A percentile compares a stretch with the other conserved stretches of the same genome.
phyloP scores from a whole-genome alignment of 306 rosid genomes.

The barrel medic (Medicago truncatula) region DNA sequence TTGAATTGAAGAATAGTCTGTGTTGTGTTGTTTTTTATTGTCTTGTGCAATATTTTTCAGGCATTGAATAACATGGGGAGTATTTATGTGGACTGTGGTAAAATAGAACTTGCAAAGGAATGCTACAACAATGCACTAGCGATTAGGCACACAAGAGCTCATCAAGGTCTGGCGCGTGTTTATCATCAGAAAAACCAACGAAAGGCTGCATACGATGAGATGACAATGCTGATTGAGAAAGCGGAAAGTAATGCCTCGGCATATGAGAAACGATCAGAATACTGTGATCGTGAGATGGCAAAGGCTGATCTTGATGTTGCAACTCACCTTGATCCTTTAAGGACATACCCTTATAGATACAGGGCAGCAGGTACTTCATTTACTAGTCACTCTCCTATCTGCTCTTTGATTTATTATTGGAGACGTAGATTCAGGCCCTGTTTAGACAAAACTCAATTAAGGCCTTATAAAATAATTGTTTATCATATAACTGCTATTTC shows the following conservation, averaged over 20 bases:
- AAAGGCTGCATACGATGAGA: slow-evolving; percentile 81
- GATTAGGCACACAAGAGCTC: slow-evolving; percentile 91
- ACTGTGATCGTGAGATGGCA: slow-evolving; percentile 77
- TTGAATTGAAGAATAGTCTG: slow-evolving; percentile 4
- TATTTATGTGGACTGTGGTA: slow-evolving; percentile 72
- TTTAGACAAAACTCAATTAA: no score
- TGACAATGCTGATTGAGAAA: slow-evolving; percentile 78
- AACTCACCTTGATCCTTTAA: slow-evolving; percentile 73
- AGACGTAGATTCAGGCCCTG: neutral
- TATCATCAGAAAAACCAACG: slow-evolving; percentile 71
- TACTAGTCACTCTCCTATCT: slow-evolving; percentile 13
- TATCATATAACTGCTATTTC: neutral
- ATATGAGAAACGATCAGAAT: slow-evolving; percentile 88
- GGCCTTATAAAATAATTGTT: no score
- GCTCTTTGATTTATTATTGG: no score
- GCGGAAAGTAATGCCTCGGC: slow-evolving; percentile 78
- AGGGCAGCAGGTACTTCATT: slow-evolving; percentile 80
- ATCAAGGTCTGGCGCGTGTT: slow-evolving; percentile 84
- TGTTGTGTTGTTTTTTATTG: slow-evolving; percentile 33
- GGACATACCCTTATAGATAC: slow-evolving; percentile 85
- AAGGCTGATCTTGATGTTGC: slow-evolving; percentile 73
- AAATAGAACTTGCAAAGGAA: slow-evolving; percentile 69
- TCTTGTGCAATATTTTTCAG: slow-evolving; percentile 54
- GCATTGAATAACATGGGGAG: slow-evolving; percentile 84
- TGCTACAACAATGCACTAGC: slow-evolving; percentile 82